Base-by-base conservation (phyloP, 108 stramenopile species). In the Skeletonema potamos region DNA sequence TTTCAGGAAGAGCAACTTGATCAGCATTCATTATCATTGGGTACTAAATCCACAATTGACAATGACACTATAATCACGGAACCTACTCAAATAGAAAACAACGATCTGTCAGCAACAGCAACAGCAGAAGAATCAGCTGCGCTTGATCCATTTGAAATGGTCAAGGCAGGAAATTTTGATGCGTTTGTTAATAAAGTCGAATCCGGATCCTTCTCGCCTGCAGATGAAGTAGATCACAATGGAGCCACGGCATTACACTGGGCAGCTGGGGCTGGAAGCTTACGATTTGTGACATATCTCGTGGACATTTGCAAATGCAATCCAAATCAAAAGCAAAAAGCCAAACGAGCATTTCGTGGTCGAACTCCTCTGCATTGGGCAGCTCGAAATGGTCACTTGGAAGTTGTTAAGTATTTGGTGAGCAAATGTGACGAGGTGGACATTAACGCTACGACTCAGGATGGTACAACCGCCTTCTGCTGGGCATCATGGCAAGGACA, bases 401-500 rank as follows among this genome's bases (percentile, higher is more conserved):
- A 68, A 12, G 75, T 89, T 28, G 91, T 92, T 4, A 59, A 77
- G 55, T 94, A 88, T 60, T 71, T 94, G 33, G 48, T 91, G 20
- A 36, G 33, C 20, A 17, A 46, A 30, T 84, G 77, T 54, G 15
- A 13, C 4, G 43, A 75, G 27, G 85, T 74, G 27, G 54, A 87
- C 36, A 30, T 95, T 32, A 89, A 95, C 66, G 87, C 89, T 6
- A 61, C 58, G 48, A 92, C 94, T 24, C 65, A 54, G 0, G 94
- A 95, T 77, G 94, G 94, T 8, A 95, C 94, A 4, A 91, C 93
- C 1, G 92, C 95, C 22, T 91, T 96, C 67, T 83, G 92, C 54
- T 94, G 92, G 87, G 91, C 95, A 10, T 72, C 79, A 7, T 96
- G 93, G 92, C 90, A 92, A 71, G 90, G 90, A 0, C 90, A 96